Evolutionary conservation across 768 basidiomycete species (phyloP).

Genomic region (Rhizopogon rudus): DNA sequence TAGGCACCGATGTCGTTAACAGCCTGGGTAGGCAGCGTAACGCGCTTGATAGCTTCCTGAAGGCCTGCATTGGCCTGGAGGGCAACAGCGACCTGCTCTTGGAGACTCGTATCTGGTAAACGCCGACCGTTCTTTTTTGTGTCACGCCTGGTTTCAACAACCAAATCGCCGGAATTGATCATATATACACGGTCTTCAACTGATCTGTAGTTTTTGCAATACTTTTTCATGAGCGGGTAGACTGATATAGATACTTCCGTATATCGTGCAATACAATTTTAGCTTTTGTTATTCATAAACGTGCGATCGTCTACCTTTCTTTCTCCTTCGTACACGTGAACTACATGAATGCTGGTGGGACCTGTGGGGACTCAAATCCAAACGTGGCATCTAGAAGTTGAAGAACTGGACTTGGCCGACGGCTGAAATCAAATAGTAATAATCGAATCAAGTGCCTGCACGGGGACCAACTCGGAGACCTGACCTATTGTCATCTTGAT

Average conservation of each 20-base stretch:
- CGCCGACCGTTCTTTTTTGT: background rate
- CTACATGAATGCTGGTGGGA: too few relatives aligned
- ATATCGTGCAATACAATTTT: background rate
- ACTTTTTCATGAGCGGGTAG: background rate
- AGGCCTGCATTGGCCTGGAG: slow-evolving; percentile 90
- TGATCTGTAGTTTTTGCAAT: background rate
- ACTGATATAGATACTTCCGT: background rate
- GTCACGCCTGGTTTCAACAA: background rate
- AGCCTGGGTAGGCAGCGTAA: slow-evolving; percentile 92
- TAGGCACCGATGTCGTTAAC: slow-evolving; percentile 90
- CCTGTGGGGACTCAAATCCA: too few relatives aligned
- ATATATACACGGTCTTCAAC: background rate
- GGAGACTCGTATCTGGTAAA: slow-evolving; percentile 85
- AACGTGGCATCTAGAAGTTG: too few relatives aligned
- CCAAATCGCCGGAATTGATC: background rate
- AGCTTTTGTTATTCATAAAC: background rate
- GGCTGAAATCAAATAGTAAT: too few relatives aligned
- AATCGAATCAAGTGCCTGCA: too few relatives aligned
- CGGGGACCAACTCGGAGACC: too few relatives aligned
- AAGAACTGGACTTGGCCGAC: too few relatives aligned
- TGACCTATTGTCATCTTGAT: too few relatives aligned
- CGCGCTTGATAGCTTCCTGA: slow-evolving; percentile 89
- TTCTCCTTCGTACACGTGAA: too few relatives aligned
- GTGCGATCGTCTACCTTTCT: too few relatives aligned
- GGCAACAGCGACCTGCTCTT: slow-evolving; percentile 79